phyloP scores from a whole-genome alignment of 257 asterid genomes.

The Datura wrightii region DNA sequence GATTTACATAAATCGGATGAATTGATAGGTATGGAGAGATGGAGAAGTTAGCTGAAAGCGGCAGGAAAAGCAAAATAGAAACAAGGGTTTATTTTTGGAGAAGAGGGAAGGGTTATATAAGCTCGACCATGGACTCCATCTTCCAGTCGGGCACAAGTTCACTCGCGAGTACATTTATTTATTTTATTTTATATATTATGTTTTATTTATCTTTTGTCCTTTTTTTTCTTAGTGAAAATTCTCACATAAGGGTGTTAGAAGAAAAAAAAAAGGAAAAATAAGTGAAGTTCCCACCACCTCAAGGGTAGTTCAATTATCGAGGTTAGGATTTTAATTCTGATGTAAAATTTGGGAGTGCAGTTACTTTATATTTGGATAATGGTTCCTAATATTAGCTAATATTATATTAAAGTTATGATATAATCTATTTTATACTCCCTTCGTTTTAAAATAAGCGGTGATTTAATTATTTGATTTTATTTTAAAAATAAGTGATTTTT shows the following conservation, averaged over 20 bases:
- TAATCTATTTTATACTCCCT: too few species aligned
- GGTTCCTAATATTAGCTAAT: too few species aligned
- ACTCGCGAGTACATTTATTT: background rate
- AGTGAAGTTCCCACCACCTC: background rate
- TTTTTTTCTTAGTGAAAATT: background rate
- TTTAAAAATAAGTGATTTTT: too few species aligned
- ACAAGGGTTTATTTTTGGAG: constrained; percentile 26
- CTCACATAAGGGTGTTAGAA: background rate
- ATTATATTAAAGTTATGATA: too few species aligned
- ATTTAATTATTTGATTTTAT: too few species aligned
- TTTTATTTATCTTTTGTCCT: background rate
- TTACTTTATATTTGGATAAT: background rate
- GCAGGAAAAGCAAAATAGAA: constrained; percentile 5
- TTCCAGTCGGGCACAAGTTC: background rate
- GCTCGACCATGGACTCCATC: background rate
- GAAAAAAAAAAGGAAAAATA: background rate
- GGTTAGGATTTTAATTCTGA: too few species aligned
- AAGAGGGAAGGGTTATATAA: background rate
- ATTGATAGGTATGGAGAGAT: background rate
- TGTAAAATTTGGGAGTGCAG: too few species aligned
- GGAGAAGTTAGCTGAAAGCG: constrained; percentile 34
- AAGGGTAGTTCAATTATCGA: background rate
- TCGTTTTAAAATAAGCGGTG: too few species aligned
- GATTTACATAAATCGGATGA: constrained; percentile 7
- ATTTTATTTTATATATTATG: background rate